Conservation (phyloP, 306 rosid genomes). For the Parietaria judaica region DNA sequence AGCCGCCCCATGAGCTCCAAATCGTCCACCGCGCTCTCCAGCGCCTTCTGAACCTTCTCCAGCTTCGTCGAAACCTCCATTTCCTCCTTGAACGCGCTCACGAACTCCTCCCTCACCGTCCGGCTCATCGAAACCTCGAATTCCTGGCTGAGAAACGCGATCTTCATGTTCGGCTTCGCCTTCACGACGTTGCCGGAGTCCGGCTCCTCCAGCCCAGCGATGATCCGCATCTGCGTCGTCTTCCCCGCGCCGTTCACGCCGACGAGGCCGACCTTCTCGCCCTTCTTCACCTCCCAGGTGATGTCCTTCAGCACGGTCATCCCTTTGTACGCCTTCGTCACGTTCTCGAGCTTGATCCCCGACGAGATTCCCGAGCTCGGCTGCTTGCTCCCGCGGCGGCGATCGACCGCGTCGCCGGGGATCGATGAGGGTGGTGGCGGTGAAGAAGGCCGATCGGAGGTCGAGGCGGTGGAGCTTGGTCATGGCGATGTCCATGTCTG, state of each 20-base stretch:
- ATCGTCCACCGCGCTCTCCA: slow-evolving; percentile 67
- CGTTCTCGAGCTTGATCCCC: slow-evolving; percentile 69
- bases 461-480: slow-evolving; percentile 63
- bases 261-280: slow-evolving; percentile 84
- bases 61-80: slow-evolving; percentile 67
- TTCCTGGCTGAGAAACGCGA: slow-evolving; percentile 90
- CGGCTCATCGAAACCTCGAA: slow-evolving; percentile 75
- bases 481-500: slow-evolving; percentile 49
- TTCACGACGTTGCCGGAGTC: slow-evolving; percentile 75
- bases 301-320: slow-evolving; percentile 69
- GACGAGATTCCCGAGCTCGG: slow-evolving; percentile 64
- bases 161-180: slow-evolving; percentile 64
- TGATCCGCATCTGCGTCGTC: slow-evolving; percentile 87
- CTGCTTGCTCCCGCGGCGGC: slow-evolving; percentile 32
- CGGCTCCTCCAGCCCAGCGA: slow-evolving; percentile 79
- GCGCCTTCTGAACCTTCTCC: slow-evolving; percentile 91
- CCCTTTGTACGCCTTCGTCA: slow-evolving; percentile 66
- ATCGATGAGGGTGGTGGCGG: slow-evolving; percentile 45
- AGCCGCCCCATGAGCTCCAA: slow-evolving; percentile 93
- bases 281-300: slow-evolving; percentile 88
- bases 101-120: slow-evolving; percentile 89
- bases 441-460: slow-evolving; percentile 52
- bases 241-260: slow-evolving; percentile 98
- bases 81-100: slow-evolving; percentile 84
- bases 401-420: slow-evolving; percentile 29